A percentile compares a stretch with the other conserved stretches of the same genome.
phyloP scores from a whole-genome alignment of 352 stramenopile species.

The Pythium periplocum region DNA sequence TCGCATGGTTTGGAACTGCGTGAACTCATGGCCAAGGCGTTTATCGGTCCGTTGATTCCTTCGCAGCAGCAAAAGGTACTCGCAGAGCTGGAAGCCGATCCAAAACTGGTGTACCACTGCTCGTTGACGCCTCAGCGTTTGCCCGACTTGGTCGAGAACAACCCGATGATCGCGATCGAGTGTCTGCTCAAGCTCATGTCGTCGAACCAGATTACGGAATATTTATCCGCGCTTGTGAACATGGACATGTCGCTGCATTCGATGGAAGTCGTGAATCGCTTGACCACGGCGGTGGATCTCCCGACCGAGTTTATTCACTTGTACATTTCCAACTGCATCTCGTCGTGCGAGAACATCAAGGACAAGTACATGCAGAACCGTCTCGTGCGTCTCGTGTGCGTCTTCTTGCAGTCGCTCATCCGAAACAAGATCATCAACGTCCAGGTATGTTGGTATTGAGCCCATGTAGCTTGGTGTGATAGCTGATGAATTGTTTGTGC shows the following conservation, averaged over 20 bases:
- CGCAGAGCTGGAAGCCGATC: conserved; percentile 83
- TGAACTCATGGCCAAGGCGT: conserved; percentile 88
- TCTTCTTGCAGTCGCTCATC: conserved; percentile 98
- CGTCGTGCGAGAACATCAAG: conserved; percentile 97
- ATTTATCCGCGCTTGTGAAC: conserved; percentile 95
- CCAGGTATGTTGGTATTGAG: conserved; percentile 59
- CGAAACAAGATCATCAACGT: conserved; percentile 99
- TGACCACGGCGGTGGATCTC: conserved; percentile 89
- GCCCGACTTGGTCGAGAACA: conserved; percentile 97
- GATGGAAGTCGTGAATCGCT: conserved; percentile 96
- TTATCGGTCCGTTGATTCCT: conserved; percentile 83
- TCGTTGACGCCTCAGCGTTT: conserved; percentile 91
- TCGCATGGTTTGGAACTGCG: conserved; percentile 82
- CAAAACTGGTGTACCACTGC: conserved; percentile 90
- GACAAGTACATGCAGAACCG: conserved; percentile 98
- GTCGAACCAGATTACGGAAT: conserved; percentile 93
- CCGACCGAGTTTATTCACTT: conserved; percentile 98
- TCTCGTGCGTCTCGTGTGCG: conserved; percentile 96
- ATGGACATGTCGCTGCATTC: conserved; percentile 99
- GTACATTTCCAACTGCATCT: conserved; percentile 99
- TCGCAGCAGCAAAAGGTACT: conserved; percentile 89
- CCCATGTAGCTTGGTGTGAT: background rate
- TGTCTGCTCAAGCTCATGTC: conserved; percentile 91
- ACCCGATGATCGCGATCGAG: conserved; percentile 97
- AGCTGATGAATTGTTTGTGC: conserved; percentile 18